Evolutionary conservation across 352 stramenopile species (phyloP).

Genomic region (Phytophthora quininea): DNA sequence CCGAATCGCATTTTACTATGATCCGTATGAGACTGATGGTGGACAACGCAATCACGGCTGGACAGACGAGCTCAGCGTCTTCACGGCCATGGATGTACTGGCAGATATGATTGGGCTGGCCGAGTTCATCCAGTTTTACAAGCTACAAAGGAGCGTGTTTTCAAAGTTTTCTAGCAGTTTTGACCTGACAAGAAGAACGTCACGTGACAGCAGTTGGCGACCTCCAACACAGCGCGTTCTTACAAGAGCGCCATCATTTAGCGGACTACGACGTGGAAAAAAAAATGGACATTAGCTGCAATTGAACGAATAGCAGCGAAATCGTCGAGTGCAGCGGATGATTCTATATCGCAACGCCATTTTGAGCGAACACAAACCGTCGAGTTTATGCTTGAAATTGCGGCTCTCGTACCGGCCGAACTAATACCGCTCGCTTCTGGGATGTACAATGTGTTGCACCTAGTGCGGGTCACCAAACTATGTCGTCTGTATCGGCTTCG

Average conservation of each 20-base stretch:
- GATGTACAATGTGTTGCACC: conserved; percentile 60
- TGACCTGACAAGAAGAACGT: background rate
- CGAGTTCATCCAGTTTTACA: conserved; percentile 27
- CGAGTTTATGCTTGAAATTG: conserved; percentile 55
- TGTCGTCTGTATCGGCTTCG: conserved; percentile 55
- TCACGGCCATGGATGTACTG: conserved; percentile 10
- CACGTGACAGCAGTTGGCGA: background rate
- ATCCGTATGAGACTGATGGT: conserved; percentile 5
- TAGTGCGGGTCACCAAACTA: conserved; percentile 67
- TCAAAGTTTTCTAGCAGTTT: conserved; percentile 16
- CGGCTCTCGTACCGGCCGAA: conserved; percentile 61
- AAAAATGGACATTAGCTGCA: conserved; percentile 27
- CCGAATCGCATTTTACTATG: conserved; percentile 32
- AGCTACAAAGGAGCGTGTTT: conserved; percentile 4
- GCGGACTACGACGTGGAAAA: background rate
- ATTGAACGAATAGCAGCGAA: conserved; percentile 1
- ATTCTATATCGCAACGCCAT: conserved; percentile 1
- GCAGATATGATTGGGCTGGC: conserved; percentile 18
- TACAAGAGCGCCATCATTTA: conserved; percentile 16
- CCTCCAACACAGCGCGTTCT: background rate
- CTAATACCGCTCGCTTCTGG: conserved; percentile 42
- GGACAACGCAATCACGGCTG: background rate
- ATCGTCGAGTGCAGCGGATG: background rate
- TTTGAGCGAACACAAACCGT: conserved; percentile 27
- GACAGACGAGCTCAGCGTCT: conserved; percentile 23